Evolutionary conservation across 163 green algal genomes (phyloP), one percentile per base, ranked within the genome.

Genomic region (Trebouxiophyceae sp.): DNA sequence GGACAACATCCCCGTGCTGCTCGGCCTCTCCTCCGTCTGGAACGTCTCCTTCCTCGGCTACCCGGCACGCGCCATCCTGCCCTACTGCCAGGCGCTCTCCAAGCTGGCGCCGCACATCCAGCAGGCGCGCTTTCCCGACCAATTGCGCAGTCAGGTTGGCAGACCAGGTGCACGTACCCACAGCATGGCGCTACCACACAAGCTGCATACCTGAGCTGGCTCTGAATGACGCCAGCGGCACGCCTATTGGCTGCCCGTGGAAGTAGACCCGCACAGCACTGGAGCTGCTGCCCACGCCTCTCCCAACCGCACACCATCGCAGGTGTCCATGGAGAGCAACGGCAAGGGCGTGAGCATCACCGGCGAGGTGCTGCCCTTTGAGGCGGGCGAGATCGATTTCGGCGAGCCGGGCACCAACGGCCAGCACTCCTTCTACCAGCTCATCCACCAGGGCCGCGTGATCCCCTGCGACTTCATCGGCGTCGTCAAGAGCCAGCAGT

Each of bases 331-430:
- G 95, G 94, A 99, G 83, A 91, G 77, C 71, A 99, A 99, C 68
- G 94, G 95, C 71, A 99, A 99, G 86, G 90, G 94, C 5, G 94
- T 99, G 22, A 79, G 85, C 65, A 92, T 97, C 6, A 81, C 96
- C 66, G 94, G 94, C 59, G 76, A 69, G 22, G 74, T 70, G 16
- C 83, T 98, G 72, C 79, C 85, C 0, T 99, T 92, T 68, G 83
- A 93, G 73, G 80, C 79, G 23, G 91, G 91, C 28, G 88, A 97
- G 81, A 91, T 97, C 29, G 91, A 97, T 69, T 97, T 97, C 84
- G 91, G 94, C n/a, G 95, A 99, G 88, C 94, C 95, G 4, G 95
- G 95, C 62, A 99, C 95, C 74, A 99, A 99, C 72, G 95, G 95
- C 22, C 95, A 99, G 89, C 90, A 96, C 83, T 93, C 84, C 26